These are phyloP conservation scores for Diospyros kaki DNA, from an alignment of 148 eudicot species.

Conservation along the genomic window DNA sequence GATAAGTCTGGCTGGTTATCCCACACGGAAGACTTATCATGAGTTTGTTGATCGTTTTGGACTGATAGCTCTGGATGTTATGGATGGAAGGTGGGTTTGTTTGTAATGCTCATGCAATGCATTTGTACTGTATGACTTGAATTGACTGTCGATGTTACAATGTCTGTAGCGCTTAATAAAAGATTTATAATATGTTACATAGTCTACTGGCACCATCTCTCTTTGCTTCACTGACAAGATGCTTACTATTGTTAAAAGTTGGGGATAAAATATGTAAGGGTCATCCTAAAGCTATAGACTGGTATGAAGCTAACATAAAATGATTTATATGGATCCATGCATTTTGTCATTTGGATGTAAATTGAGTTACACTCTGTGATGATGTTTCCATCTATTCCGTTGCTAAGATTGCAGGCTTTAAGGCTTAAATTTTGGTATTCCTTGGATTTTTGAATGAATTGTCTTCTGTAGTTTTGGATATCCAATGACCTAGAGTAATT, in stretches of 20 bases:
- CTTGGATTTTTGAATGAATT: not conserved
- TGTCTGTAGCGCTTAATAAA: not conserved
- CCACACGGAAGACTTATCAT: conserved; percentile 79
- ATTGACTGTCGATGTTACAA: not conserved
- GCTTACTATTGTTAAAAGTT: not conserved
- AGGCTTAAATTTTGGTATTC: not conserved
- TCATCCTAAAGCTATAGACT: too few relatives aligned
- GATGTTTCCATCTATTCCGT: not conserved
- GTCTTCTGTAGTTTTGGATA: not conserved
- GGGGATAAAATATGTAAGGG: not conserved
- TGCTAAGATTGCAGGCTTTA: not conserved
- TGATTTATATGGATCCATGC: not conserved
- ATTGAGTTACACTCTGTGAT: not conserved
- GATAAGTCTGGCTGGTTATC: conserved; percentile 97
- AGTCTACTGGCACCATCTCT: not conserved
- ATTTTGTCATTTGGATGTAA: not conserved
- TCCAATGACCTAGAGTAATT: not conserved
- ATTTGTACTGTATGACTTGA: not conserved
- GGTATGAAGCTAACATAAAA: not conserved
- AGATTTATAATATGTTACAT: not conserved
- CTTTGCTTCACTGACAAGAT: not conserved
- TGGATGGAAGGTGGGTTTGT: conserved; percentile 63
- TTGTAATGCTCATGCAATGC: not conserved
- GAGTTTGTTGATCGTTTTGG: conserved; percentile 98
- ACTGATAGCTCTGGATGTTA: conserved; percentile 59